Conservation (phyloP, 169 alveolate genomes). For the Plasmodium malariae region DNA sequence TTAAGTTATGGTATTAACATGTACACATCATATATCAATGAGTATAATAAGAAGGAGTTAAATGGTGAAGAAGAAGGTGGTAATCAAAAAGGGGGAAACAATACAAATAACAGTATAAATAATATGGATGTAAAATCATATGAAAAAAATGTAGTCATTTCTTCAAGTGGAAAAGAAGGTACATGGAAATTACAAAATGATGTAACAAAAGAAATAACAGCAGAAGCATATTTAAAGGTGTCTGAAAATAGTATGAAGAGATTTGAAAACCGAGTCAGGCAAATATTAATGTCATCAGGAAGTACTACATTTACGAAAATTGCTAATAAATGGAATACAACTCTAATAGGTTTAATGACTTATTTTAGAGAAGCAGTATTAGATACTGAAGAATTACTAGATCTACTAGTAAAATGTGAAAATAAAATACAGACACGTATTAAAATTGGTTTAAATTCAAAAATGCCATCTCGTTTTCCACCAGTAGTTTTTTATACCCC, state of each 20-base stretch:
- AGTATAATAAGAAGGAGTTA: conserved; percentile 34
- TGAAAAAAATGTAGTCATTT: conserved; percentile 60
- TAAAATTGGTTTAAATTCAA: conserved; percentile 99
- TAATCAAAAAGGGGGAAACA: background rate
- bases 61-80: conserved; percentile 17
- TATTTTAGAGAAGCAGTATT: conserved; percentile 99
- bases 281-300: conserved; percentile 99
- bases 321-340: conserved; percentile 99
- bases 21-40: conserved; percentile 75
- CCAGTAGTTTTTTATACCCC: conserved; percentile 99
- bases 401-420: conserved; percentile 98
- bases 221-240: conserved; percentile 98
- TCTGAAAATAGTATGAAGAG: conserved; percentile 97
- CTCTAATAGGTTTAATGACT: conserved; percentile 98
- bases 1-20: conserved; percentile 82
- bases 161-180: conserved; percentile 91
- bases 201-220: conserved; percentile 98
- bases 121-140: background rate
- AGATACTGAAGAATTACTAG: conserved; percentile 98
- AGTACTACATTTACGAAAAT: conserved; percentile 99
- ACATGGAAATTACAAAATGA: conserved; percentile 99
- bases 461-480: conserved; percentile 99
- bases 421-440: conserved; percentile 99
- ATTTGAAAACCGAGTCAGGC: conserved; percentile 97
- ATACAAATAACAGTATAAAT: background rate